Conservation (phyloP, 2,329 filamentous ascomycete genomes). For the Talaromyces sp. region DNA sequence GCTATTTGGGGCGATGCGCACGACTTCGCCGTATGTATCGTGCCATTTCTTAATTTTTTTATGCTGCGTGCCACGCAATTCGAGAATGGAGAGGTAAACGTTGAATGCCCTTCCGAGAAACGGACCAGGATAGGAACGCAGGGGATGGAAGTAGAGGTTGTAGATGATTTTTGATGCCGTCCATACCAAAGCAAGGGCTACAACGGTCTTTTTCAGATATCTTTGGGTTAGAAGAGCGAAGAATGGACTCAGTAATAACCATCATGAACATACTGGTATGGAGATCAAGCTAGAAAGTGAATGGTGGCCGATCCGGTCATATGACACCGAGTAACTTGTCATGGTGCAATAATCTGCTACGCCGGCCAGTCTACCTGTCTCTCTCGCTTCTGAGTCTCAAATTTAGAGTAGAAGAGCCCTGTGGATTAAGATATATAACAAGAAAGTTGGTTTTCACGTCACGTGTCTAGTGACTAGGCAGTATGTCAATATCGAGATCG, state of each 20-base stretch:
- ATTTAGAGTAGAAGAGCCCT: neutral
- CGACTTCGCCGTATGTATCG: slow-evolving; percentile 33
- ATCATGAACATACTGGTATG: neutral
- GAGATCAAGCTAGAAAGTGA: neutral
- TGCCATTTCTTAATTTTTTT: slow-evolving; percentile 28
- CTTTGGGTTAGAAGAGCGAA: neutral
- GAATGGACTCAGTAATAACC: neutral
- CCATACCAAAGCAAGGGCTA: neutral
- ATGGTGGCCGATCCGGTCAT: neutral
- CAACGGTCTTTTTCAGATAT: neutral
- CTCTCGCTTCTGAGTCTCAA: neutral
- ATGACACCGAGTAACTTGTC: neutral
- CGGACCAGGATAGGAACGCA: slow-evolving; percentile 12
- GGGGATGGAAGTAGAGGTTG: slow-evolving; percentile 15
- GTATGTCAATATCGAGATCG: neutral
- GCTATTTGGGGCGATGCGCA: slow-evolving; percentile 42
- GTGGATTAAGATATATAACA: neutral
- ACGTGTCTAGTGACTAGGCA: neutral
- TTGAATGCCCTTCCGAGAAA: slow-evolving; percentile 1
- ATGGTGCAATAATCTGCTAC: neutral
- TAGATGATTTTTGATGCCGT: neutral
- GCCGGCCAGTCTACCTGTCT: neutral
- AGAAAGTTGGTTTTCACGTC: neutral
- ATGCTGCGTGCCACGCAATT: slow-evolving; percentile 24
- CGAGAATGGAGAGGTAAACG: neutral